Evolutionary conservation across 1,139 yeast species (phyloP), one percentile per base, ranked within the genome.

Genomic region (Debaryomyces sp.): DNA sequence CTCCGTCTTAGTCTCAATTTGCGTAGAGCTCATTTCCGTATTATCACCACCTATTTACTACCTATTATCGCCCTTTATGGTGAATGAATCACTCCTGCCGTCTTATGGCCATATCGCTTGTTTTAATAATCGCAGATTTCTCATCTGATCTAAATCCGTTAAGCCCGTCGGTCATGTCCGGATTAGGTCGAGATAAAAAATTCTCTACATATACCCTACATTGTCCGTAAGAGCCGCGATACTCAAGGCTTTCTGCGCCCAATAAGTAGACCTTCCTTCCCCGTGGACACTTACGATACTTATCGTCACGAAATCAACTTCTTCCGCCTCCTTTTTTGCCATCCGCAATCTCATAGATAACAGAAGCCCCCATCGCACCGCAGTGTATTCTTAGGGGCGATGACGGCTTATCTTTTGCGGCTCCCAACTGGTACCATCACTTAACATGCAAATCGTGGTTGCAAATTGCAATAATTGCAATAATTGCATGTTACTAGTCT

Each of bases 141-240:
- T 13, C 38, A 35, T 35, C 38, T 5, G 27, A 35, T 41, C n/a
- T 18, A 41, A 29, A 22, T 13, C 43, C 27, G 27, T 30, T 30
- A 41, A 41, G 9, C 30, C 43, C 43, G 43, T 30, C 43, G 43
- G 43, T 10, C 5, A n/a, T 41, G 5, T 18, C 43, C 36, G 22
- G 21, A 39, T 24, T 9, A 9, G 23, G 30, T 27, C 13, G 30
- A 27, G n/a, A 12, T 6, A 10, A 18, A 18, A 27, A 27, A 27
- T 27, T 27, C 30, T 12, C 30, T 24, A 24, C 27, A 24, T 24
- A 7, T 5, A 9, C 12, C 27, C 6, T 27, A 27, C 13, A 27
- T 27, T 27, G n/a, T 27, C 13, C 30, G 30, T 8, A 27, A 12
- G n/a, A 27, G 30, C 5, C 5, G 4, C 4, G 5, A 1, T 1